Percentiles rank a stretch among this genome's conserved stretches.
Conservation (phyloP, 2,329 filamentous ascomycete genomes). For the Neonectria neomacrospora region DNA sequence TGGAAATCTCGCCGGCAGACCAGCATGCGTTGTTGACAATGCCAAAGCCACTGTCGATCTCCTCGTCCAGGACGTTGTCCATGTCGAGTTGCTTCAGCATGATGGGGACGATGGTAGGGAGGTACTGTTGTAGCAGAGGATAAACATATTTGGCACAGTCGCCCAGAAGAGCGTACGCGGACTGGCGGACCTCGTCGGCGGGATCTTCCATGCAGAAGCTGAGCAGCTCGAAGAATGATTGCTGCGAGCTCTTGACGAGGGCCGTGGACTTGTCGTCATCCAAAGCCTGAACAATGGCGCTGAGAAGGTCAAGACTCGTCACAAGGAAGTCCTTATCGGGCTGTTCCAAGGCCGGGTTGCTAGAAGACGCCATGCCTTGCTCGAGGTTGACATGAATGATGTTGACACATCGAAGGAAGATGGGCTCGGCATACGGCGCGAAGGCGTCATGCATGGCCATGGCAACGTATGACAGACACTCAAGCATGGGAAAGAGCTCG, state of each 20-base stretch:
- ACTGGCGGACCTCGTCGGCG: conserved; percentile 93
- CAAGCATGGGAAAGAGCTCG: conserved; percentile 94
- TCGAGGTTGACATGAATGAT: conserved; percentile 94
- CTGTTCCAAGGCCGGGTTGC: conserved; percentile 75
- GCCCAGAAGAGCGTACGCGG: conserved; percentile 91
- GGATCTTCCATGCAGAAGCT: conserved; percentile 92
- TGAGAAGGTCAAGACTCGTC: conserved; percentile 92
- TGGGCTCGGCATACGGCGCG: conserved; percentile 83
- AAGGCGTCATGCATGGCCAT: conserved; percentile 86
- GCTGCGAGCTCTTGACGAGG: conserved; percentile 79
- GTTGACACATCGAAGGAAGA: conserved; percentile 88
- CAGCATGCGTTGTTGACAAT: conserved; percentile 99
- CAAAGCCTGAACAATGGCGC: conserved; percentile 91
- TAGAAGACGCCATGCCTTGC: conserved; percentile 76
- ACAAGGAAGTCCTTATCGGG: conserved; percentile 98
- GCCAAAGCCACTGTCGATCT: conserved; percentile 85
- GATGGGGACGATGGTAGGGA: conserved; percentile 80
- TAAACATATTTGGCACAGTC: conserved; percentile 96
- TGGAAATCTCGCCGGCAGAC: conserved; percentile 92
- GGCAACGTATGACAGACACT: conserved; percentile 94
- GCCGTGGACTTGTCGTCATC: conserved; percentile 77
- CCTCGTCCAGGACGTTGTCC: conserved; percentile 79
- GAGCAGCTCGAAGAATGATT: conserved; percentile 89
- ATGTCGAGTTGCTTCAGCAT: conserved; percentile 90
- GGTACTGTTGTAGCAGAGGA: conserved; percentile 77